A percentile compares a stretch with the other conserved stretches of the same genome.
These are phyloP conservation scores for Tylopilus subfusipes DNA, from an alignment of 768 basidiomycete species.

Conservation along the genomic window DNA sequence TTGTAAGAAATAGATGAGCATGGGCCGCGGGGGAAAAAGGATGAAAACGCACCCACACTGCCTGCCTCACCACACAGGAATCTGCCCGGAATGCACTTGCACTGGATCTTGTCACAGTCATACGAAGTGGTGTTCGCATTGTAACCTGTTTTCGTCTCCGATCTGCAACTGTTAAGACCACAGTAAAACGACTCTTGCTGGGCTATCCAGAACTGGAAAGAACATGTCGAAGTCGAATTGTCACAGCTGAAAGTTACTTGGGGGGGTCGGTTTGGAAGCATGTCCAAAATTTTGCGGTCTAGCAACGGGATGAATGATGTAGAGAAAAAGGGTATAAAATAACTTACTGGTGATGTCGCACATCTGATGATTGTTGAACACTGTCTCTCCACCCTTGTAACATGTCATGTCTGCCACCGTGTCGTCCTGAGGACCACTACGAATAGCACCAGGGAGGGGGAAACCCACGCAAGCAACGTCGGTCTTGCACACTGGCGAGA, in stretches of 20 bases:
- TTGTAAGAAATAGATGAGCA: neutral
- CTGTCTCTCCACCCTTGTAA: slow-evolving; percentile 88
- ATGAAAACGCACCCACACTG: slow-evolving; percentile 69
- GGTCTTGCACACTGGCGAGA: slow-evolving; percentile 73
- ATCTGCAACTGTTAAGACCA: slow-evolving; percentile 67
- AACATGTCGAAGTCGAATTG: slow-evolving; percentile 56
- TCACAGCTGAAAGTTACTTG: slow-evolving; percentile 97
- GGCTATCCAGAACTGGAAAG: slow-evolving; percentile 98
- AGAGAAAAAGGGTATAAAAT: neutral
- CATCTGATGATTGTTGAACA: slow-evolving; percentile 96
- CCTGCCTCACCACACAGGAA: slow-evolving; percentile 97
- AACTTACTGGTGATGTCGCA: slow-evolving; percentile 94
- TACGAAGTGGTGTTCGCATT: slow-evolving; percentile 73
- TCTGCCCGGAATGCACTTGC: slow-evolving; percentile 87
- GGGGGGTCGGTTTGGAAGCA: slow-evolving; percentile 84
- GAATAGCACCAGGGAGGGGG: slow-evolving; percentile 51
- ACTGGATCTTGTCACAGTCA: slow-evolving; percentile 78
- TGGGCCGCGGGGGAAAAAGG: neutral
- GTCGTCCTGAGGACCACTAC: slow-evolving; percentile 39
- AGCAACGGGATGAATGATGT: slow-evolving; percentile 1
- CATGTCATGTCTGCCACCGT: slow-evolving; percentile 75
- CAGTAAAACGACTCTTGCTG: slow-evolving; percentile 96
- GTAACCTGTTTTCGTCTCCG: slow-evolving; percentile 45
- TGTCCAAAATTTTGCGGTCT: slow-evolving; percentile 95
- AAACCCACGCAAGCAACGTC: slow-evolving; percentile 79